phyloP scores from a whole-genome alignment of 129 eudicot species.

The Lactuca saligna region DNA sequence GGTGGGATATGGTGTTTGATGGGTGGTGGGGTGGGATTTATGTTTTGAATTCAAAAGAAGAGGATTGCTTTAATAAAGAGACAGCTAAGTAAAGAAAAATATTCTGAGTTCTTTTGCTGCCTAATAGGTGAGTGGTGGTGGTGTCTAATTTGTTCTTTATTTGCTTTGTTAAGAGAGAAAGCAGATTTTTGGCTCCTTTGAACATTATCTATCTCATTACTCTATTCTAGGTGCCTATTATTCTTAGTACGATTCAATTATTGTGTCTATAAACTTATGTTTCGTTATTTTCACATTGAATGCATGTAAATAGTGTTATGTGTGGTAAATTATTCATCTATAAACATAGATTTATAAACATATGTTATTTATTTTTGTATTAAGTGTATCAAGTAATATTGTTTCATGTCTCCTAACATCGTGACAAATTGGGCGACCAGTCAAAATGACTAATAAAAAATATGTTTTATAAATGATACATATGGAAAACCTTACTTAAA shows the following conservation, averaged over 20 bases:
- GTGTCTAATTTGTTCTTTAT: slow-evolving; percentile 38
- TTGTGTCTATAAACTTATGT: slow-evolving; percentile 16
- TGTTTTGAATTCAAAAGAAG: slow-evolving; percentile 38
- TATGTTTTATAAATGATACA: no score
- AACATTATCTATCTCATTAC: slow-evolving; percentile 33
- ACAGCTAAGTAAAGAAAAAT: slow-evolving; percentile 34
- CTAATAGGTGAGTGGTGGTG: slow-evolving; percentile 37
- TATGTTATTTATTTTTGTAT: background rate
- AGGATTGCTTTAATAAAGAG: slow-evolving; percentile 42
- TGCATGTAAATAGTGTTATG: slow-evolving; percentile 4
- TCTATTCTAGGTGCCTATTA: slow-evolving; percentile 27
- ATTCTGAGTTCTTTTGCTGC: slow-evolving; percentile 38
- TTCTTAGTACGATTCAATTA: slow-evolving; percentile 13
- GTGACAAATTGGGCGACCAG: background rate
- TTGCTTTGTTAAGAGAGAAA: slow-evolving; percentile 48
- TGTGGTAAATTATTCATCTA: slow-evolving; percentile 9
- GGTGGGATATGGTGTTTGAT: slow-evolving; percentile 5
- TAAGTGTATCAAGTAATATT: slow-evolving; percentile 1
- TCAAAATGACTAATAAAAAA: background rate
- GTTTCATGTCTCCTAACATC: background rate
- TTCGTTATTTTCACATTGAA: background rate
- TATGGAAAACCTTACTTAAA: no score
- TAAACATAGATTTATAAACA: slow-evolving; percentile 18
- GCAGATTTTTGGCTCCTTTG: slow-evolving; percentile 47
- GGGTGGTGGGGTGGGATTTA: slow-evolving; percentile 29